phyloP scores from a whole-genome alignment of 768 basidiomycete species.

The Hypsizygus marmoreus region DNA sequence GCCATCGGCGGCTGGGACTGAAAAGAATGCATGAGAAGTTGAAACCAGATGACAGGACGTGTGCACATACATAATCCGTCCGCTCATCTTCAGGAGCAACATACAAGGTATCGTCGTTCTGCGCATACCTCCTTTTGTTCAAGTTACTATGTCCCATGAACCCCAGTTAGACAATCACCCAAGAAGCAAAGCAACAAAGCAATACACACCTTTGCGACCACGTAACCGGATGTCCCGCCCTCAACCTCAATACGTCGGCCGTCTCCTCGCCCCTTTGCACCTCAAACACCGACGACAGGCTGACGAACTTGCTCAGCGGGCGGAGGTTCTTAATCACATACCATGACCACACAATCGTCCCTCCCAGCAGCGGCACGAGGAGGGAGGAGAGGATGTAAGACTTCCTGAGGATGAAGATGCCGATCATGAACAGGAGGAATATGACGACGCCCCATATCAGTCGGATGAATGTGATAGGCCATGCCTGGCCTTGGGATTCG shows the following conservation, averaged over 20 bases:
- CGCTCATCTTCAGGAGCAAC: constrained; percentile 93
- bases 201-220: constrained; percentile 79
- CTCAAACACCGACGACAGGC: constrained; percentile 83
- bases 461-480: constrained; percentile 93
- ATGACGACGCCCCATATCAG: constrained; percentile 92
- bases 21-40: constrained; percentile 12
- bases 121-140: constrained; percentile 84
- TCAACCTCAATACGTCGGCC: constrained; percentile 71
- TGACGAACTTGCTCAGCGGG: constrained; percentile 80
- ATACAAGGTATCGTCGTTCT: constrained; percentile 93
- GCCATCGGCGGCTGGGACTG: constrained; percentile 97
- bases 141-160: constrained; percentile 58
- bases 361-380: constrained; percentile 74
- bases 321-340: constrained; percentile 66
- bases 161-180: constrained; percentile 1
- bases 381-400: constrained; percentile 52
- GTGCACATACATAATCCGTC: constrained; percentile 74
- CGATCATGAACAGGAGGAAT: constrained; percentile 96
- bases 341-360: constrained; percentile 82
- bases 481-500: constrained; percentile 95
- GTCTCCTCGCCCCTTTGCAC: constrained; percentile 89
- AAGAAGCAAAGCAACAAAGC: neutral
- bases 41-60: neutral
- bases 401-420: constrained; percentile 75
- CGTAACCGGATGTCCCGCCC: constrained; percentile 84